Conservation (phyloP, 2,329 filamentous ascomycete genomes). For the Microascus cirrosus region DNA sequence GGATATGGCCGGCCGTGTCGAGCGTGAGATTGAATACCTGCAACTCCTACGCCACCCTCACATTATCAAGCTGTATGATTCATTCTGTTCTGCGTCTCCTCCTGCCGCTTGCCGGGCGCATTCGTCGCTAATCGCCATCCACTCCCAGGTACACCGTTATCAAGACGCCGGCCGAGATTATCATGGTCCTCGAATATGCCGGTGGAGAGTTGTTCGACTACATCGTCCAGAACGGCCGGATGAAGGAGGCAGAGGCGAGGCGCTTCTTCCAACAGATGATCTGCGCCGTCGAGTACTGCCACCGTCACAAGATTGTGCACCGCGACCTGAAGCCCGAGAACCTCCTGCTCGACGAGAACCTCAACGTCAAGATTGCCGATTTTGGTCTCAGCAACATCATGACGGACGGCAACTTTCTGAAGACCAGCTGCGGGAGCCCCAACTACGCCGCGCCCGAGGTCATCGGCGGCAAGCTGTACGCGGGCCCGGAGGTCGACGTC, state of each 20-base stretch:
- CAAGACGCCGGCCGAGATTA: slow-evolving; percentile 86
- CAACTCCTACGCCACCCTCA: slow-evolving; percentile 92
- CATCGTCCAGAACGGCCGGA: slow-evolving; percentile 85
- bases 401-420: slow-evolving; percentile 98
- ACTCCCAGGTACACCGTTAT: slow-evolving; percentile 77
- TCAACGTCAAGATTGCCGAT: slow-evolving; percentile 98
- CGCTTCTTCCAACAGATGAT: slow-evolving; percentile 99
- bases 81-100: background rate
- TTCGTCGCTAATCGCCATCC: background rate
- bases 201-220: slow-evolving; percentile 97
- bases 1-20: slow-evolving; percentile 95
- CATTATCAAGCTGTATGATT: slow-evolving; percentile 86
- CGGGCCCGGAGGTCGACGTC: slow-evolving; percentile 93
- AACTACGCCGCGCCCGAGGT: slow-evolving; percentile 98
- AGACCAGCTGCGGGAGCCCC: slow-evolving; percentile 94
- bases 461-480: slow-evolving; percentile 94
- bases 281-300: slow-evolving; percentile 96
- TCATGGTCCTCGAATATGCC: slow-evolving; percentile 98
- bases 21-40: slow-evolving; percentile 96
- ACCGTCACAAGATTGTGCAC: slow-evolving; percentile 97
- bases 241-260: slow-evolving; percentile 84
- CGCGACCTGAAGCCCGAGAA: slow-evolving; percentile 97
- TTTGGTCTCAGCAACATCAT: slow-evolving; percentile 99
- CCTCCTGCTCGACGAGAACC: slow-evolving; percentile 81
- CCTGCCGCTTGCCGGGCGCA: background rate